These are phyloP conservation scores for Mycena sp. DNA, from an alignment of 1,284 basidiomycete genomes.

Conservation along the genomic window DNA sequence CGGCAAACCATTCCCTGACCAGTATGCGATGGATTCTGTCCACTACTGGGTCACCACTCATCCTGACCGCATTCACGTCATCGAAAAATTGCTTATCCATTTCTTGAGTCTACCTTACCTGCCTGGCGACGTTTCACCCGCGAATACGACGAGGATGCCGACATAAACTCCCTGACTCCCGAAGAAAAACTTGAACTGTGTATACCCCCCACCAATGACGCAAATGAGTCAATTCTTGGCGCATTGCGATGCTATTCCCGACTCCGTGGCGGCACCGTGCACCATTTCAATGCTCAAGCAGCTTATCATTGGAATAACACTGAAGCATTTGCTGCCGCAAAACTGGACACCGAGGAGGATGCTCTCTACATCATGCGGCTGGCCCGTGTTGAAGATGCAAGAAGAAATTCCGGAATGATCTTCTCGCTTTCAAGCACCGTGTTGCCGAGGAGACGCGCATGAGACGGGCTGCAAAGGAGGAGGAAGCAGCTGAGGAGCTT, in stretches of 20 bases:
- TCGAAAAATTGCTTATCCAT: neutral
- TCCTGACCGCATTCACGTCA: neutral
- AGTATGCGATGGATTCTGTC: slow-evolving; percentile 3
- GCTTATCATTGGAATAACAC: neutral
- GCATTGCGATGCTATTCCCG: neutral
- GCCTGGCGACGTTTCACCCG: neutral
- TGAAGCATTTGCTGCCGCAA: neutral
- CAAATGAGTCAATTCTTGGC: neutral
- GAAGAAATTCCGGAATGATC: slow-evolving; percentile 1
- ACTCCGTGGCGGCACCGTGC: neutral
- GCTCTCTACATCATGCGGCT: slow-evolving; percentile 1
- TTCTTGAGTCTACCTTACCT: neutral
- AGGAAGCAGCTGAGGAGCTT: neutral
- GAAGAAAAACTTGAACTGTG: neutral
- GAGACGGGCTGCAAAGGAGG: neutral
- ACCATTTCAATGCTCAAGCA: neutral
- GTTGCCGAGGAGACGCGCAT: neutral
- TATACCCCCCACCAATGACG: slow-evolving; percentile 5
- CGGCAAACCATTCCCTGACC: neutral
- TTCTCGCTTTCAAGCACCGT: neutral
- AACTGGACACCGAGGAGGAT: slow-evolving; percentile 1
- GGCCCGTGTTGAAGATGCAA: neutral
- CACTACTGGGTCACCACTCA: neutral
- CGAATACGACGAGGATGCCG: neutral
- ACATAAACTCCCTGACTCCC: neutral